Evolutionary conservation across 768 basidiomycete genomes (phyloP).

Genomic region (Lentinula sp.): DNA sequence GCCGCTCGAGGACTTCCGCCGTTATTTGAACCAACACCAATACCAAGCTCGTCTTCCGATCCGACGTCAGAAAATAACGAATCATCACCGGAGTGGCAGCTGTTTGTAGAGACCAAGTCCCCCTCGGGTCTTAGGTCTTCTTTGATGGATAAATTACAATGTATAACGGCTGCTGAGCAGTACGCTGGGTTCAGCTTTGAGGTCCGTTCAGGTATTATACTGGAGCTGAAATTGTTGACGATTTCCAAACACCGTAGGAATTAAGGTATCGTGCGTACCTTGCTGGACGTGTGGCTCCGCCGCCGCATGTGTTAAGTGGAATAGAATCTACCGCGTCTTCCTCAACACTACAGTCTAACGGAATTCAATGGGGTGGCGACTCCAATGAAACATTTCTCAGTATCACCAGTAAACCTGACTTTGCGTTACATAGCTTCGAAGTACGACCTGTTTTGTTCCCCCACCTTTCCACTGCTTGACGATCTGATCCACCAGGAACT

Average conservation of each 20-base stretch:
- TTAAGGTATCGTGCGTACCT: constrained; percentile 35
- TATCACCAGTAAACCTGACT: constrained; percentile 9
- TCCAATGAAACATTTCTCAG: constrained; percentile 7
- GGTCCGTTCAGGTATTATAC: constrained; percentile 21
- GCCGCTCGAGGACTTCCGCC: constrained; percentile 40
- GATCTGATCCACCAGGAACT: not conserved
- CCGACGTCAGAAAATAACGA: constrained; percentile 13
- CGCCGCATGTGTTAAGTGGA: constrained; percentile 19
- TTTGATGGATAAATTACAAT: constrained; percentile 25
- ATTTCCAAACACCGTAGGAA: constrained; percentile 25
- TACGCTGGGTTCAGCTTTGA: constrained; percentile 33
- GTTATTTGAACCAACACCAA: constrained; percentile 38
- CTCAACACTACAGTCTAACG: not conserved
- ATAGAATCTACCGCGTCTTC: constrained; percentile 1
- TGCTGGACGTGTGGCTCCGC: constrained; percentile 26
- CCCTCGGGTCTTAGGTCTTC: constrained; percentile 15
- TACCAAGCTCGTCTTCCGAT: not conserved
- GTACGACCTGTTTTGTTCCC: not conserved
- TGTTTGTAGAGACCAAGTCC: constrained; percentile 14
- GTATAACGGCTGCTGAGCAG: constrained; percentile 29
- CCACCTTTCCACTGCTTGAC: not conserved
- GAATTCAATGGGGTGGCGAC: constrained; percentile 4
- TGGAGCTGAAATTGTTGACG: not conserved
- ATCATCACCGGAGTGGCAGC: constrained; percentile 20
- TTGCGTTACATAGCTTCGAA: constrained; percentile 18